Evolutionary conservation across 306 rosid species (phyloP), one percentile per base, ranked within the genome.

Genomic region (Phaseolus lunatus): DNA sequence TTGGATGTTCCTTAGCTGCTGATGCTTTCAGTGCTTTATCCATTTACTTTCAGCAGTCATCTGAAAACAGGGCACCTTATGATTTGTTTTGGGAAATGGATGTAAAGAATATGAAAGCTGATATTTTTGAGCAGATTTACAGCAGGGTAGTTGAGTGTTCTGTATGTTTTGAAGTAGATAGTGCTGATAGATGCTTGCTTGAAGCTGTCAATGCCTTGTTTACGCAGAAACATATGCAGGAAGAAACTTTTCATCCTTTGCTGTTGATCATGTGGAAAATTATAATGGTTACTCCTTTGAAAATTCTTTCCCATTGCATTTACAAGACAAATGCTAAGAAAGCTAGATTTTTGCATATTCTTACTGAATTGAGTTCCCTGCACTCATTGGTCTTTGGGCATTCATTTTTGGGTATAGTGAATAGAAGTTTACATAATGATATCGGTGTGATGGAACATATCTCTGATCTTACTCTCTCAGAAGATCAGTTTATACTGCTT

Each of bases 361-460:
- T 94, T 78, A 84, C 72, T 73, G 87, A 90, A 82, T 69, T 81
- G 81, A 88, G 96, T 82, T 84, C 96, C 75, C 26, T 90, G 74
- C 98, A 95, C 87, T 84, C 85, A 61, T 86, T 91, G n/a, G 44
- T 82, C 73, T 90, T 89, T 84, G 98, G 98, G 68, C 83, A 84
- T 84, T 75, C 87, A 53, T 83, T 92, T 80, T 72, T 80, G 77
- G 87, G 74, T 67, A 39, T 84, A 41, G 71, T 85, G 81, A 81
- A 78, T 77, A 81, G 79, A 79, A 77, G 67, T 85, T 71, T 72
- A 48, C 66, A 75, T 72, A 78, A 70, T 67, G 78, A 76, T 72
- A 72, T 70, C 74, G 73, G 56, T 62, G 31, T 15, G 75, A 65
- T 11, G 44, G 89, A 79, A 69, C 82, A 82, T 45, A 41, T 75